Evolutionary conservation across 2,329 filamentous ascomycete genomes (phyloP).

Genomic region (Calonectria honghensis): DNA sequence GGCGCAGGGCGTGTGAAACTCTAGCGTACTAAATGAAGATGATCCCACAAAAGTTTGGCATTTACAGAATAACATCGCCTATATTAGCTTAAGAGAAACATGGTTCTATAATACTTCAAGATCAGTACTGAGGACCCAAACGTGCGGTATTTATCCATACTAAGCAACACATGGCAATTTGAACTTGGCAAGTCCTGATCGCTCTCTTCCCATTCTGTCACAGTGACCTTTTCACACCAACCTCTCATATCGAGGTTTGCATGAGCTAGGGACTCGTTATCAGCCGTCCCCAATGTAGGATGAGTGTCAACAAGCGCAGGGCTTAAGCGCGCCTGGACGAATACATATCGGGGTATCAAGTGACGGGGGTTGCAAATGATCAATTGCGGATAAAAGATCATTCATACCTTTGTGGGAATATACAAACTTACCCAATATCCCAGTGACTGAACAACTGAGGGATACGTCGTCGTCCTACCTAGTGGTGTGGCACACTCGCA

Average conservation of each 20-base stretch:
- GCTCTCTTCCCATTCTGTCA: background rate
- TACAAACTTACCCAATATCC: background rate
- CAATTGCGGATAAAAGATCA: too few relatives aligned
- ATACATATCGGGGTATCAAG: background rate
- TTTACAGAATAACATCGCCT: background rate
- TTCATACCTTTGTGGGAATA: background rate
- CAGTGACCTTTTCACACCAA: background rate
- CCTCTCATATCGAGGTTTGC: background rate
- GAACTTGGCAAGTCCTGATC: background rate
- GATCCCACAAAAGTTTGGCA: background rate
- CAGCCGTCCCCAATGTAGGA: background rate
- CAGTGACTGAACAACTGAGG: background rate
- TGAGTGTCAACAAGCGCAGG: background rate
- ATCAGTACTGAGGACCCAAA: background rate
- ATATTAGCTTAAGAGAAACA: background rate
- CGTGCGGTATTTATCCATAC: background rate
- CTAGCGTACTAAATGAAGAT: too few relatives aligned
- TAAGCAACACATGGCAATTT: too few relatives aligned
- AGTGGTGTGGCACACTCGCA: background rate
- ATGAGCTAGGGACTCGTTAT: background rate
- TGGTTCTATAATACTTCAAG: too few relatives aligned
- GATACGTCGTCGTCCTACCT: background rate
- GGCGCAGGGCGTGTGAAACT: too few relatives aligned
- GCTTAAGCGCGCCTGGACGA: background rate
- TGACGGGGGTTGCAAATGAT: background rate